Conservation (phyloP, 345 rosid species). For the Erysimum cheiranthoides region DNA sequence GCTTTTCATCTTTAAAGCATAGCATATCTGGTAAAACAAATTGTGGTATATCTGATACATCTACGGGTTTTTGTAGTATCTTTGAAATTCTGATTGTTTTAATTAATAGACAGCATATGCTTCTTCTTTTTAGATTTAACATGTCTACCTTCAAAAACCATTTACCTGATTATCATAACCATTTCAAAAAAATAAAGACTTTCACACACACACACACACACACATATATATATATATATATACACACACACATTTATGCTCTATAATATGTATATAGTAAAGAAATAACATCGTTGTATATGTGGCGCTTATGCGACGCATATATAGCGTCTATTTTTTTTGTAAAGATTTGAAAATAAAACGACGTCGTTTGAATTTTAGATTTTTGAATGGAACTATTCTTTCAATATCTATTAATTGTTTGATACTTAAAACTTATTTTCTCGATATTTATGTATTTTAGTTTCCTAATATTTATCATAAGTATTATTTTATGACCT, state of each 20-base stretch:
- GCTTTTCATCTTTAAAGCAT: not conserved
- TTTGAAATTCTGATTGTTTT: not conserved
- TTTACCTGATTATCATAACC: not conserved
- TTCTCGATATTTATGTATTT: too few species aligned
- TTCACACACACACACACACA: too few species aligned
- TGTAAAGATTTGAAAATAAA: not conserved
- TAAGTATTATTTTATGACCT: too few species aligned
- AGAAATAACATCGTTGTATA: not conserved
- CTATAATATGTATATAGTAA: not conserved
- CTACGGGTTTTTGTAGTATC: not conserved
- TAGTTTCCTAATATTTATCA: too few species aligned
- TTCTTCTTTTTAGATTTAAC: not conserved
- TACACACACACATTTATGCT: not conserved
- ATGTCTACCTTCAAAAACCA: not conserved
- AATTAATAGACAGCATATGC: not conserved
- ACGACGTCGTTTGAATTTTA: not conserved
- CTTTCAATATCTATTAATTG: too few species aligned
- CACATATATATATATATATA: not conserved
- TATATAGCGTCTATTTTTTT: not conserved
- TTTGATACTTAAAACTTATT: too few species aligned
- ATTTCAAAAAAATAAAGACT: not conserved
- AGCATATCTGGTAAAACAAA: not conserved
- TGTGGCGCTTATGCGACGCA: not conserved
- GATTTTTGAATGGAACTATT: too few species aligned
- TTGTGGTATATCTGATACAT: not conserved